Percentiles rank a stretch among this genome's conserved stretches.
These are phyloP conservation scores for Mollisiaceae sp. DNA, from an alignment of 2,329 filamentous ascomycete genomes.

Conservation along the genomic window DNA sequence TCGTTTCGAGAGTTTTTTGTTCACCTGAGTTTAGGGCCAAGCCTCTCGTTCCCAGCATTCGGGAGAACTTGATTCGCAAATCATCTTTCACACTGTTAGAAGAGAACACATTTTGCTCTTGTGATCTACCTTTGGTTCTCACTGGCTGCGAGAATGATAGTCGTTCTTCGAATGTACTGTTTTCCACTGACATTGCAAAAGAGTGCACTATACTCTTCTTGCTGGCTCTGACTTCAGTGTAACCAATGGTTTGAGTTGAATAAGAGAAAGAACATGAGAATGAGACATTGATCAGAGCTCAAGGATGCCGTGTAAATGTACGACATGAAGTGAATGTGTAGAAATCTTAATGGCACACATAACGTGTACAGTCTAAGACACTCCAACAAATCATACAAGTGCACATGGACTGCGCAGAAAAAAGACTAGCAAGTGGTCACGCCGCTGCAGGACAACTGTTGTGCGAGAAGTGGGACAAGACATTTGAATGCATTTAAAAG, in stretches of 20 bases:
- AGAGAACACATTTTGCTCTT: neutral
- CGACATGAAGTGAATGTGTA: neutral
- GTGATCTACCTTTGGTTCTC: slow-evolving; percentile 4
- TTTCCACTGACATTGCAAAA: slow-evolving; percentile 1
- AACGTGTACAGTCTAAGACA: slow-evolving; percentile 1
- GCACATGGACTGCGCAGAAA: neutral
- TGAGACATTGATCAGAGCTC: neutral
- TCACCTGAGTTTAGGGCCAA: neutral
- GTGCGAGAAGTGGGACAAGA: slow-evolving; percentile 1
- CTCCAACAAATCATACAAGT: neutral
- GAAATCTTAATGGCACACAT: neutral
- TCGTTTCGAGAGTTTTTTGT: neutral
- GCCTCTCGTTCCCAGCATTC: neutral
- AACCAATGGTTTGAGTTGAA: neutral
- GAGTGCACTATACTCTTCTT: neutral
- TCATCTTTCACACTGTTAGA: slow-evolving; percentile 10
- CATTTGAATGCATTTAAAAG: neutral
- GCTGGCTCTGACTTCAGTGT: slow-evolving; percentile 5
- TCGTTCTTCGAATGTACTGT: slow-evolving; percentile 1
- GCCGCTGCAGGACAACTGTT: slow-evolving; percentile 15
- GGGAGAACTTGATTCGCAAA: slow-evolving; percentile 7
- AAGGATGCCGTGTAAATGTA: neutral
- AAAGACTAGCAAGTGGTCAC: neutral
- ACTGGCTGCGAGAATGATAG: neutral
- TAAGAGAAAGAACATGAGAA: neutral